A percentile compares a stretch with the other conserved stretches of the same genome.
phyloP scores from a whole-genome alignment of 441 rosid species.

The Populus tomentosa region DNA sequence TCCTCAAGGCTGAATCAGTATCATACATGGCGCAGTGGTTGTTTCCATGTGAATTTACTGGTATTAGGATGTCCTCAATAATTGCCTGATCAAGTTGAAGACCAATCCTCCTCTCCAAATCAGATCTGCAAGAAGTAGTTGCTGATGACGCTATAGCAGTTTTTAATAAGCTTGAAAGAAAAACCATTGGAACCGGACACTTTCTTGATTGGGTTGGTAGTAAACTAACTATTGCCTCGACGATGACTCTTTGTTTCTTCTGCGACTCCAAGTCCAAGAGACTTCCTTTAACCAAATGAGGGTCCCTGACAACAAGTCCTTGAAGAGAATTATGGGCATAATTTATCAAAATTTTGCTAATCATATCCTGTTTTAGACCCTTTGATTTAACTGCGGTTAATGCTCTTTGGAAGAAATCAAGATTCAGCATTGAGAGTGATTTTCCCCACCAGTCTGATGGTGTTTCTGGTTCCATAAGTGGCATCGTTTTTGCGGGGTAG shows the following conservation, averaged over 20 bases:
- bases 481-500: constrained; percentile 36
- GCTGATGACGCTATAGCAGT: constrained; percentile 64
- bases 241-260: constrained; percentile 69
- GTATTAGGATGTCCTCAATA: constrained; percentile 84
- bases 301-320: constrained; percentile 57
- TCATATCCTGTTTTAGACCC: constrained; percentile 91
- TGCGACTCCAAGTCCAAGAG: constrained; percentile 51
- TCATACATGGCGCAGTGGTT: constrained; percentile 60
- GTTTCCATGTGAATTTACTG: constrained; percentile 51
- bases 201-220: constrained; percentile 86
- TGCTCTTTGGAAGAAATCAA: constrained; percentile 81
- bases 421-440: constrained; percentile 59
- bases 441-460: constrained; percentile 96
- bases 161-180: constrained; percentile 83
- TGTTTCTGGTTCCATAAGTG: constrained; percentile 59
- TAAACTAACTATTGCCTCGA: constrained; percentile 72
- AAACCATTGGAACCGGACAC: constrained; percentile 80
- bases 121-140: constrained; percentile 60
- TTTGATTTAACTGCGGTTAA: constrained; percentile 73
- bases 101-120: constrained; percentile 83
- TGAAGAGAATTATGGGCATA: constrained; percentile 79
- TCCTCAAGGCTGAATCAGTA: constrained; percentile 71
- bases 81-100: constrained; percentile 93
- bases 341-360: constrained; percentile 82
- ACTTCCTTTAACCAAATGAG: constrained; percentile 59